Base-by-base conservation (phyloP, 192 early-diverging fungal species). In the Dissophora ornata region DNA sequence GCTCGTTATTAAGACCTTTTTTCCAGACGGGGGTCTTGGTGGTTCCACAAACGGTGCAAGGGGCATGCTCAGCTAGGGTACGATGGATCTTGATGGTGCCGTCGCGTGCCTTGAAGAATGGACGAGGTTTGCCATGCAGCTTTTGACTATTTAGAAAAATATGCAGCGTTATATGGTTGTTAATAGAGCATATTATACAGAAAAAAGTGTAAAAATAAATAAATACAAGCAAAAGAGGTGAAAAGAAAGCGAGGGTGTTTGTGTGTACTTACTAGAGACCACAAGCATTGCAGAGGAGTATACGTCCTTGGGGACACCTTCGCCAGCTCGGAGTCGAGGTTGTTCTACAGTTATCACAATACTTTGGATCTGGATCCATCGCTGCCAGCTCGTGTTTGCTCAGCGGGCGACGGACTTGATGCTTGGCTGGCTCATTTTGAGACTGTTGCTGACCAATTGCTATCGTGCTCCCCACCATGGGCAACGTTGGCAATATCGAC, bases 31-130 rank as follows among this genome's bases (percentile, higher is more conserved):
- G 46, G 4, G 63, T 57, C 21, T 51, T 40, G 19, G 47, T 56
- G 3, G 59, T 45, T 12, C 54, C 47, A 28, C 73, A 77, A 6
- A 34, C 16, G 1, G 25, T 13, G 53, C 73, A 77, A 0, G 73
- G 73, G 0, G 34, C 25, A 18, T 77, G 73, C 12, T 62, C 73
- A 0, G 64, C 48, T 1, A 57, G 32, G 9, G 52, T 51, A 0
- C 79, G 62, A 26, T 71, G 68, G 57, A 80, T 71, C 38, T 71
- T 80, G 55, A 80, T 71, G 29, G 69, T 66, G 1, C 79, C 79
- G 26, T 80, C 79, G 21, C 58, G 34, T 5, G 79, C 50, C 41
- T 55, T 71, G 59, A 71, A 71, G 38, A 67, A 80, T 2, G 79
- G 79, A 11, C 79, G 59, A 0, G 79, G 21, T 11, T 36, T 63